Percentiles rank a stretch among this genome's conserved stretches.
phyloP scores from a whole-genome alignment of 495 filamentous ascomycete species.

The Aspergillus heteromorphus region DNA sequence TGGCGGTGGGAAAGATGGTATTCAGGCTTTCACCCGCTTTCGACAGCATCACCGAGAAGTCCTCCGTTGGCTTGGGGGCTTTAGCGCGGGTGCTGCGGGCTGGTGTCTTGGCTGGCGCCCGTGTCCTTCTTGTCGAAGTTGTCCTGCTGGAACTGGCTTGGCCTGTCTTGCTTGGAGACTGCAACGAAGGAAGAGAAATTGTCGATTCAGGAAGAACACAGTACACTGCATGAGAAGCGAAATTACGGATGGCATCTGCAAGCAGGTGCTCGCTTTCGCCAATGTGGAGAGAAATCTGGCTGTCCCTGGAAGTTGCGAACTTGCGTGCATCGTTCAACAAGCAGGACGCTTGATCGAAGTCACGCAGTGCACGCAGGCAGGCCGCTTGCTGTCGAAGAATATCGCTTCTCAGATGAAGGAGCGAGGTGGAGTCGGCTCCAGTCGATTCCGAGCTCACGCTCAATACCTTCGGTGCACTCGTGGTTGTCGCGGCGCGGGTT shows the following conservation, averaged over 20 bases:
- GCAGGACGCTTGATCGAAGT: constrained; percentile 35
- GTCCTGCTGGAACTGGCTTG: constrained; percentile 18
- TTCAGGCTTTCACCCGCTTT: constrained; percentile 37
- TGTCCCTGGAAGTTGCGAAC: constrained; percentile 31
- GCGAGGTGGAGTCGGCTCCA: constrained; percentile 47
- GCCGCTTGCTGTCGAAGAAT: constrained; percentile 62
- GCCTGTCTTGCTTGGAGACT: constrained; percentile 22
- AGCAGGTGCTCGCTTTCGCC: constrained; percentile 46
- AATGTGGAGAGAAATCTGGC: constrained; percentile 37
- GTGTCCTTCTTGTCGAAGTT: constrained; percentile 20
- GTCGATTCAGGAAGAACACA: constrained; percentile 89
- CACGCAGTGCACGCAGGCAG: constrained; percentile 32
- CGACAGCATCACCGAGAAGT: constrained; percentile 38
- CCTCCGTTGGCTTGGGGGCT: constrained; percentile 30
- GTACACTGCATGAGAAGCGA: constrained; percentile 77
- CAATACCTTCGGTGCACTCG: constrained; percentile 27
- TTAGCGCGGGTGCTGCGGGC: constrained; percentile 25
- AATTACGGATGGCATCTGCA: constrained; percentile 55
- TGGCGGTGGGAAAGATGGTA: constrained; percentile 33
- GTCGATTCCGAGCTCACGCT: constrained; percentile 20
- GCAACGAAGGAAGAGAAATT: constrained; percentile 69
- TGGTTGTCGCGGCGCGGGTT: constrained; percentile 33
- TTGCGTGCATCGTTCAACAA: constrained; percentile 30
- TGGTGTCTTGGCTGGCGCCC: constrained; percentile 25
- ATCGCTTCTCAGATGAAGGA: constrained; percentile 54